phyloP scores from a whole-genome alignment of 176 grass and related monocot genomes.

The Zoysia pacifica region DNA sequence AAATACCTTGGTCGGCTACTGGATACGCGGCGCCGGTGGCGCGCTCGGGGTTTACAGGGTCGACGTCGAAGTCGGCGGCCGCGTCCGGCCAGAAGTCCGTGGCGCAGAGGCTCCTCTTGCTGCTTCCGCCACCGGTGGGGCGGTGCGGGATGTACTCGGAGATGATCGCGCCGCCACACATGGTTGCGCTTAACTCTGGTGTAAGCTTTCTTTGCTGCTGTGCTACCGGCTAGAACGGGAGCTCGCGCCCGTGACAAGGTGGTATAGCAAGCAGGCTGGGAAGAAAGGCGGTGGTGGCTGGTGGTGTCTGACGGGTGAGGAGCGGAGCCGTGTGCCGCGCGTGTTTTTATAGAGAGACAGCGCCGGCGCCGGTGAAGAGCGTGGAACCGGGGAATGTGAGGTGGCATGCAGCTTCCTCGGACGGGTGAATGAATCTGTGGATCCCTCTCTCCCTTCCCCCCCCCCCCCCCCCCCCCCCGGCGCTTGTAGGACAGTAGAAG shows the following conservation, averaged over 20 bases:
- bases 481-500: too few species aligned
- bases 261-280: too few species aligned
- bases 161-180: constrained; percentile 57
- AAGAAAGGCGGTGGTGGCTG: neutral
- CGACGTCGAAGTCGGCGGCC: neutral
- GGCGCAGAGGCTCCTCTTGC: constrained; percentile 40
- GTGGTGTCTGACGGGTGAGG: neutral
- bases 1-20: constrained; percentile 1
- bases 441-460: neutral
- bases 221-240: neutral
- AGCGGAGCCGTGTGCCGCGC: constrained; percentile 24
- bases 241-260: too few species aligned
- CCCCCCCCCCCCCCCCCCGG: too few species aligned
- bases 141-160: constrained; percentile 48
- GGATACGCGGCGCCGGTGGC: neutral
- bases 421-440: neutral
- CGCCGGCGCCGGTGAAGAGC: neutral
- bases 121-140: neutral
- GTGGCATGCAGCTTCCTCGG: constrained; percentile 32
- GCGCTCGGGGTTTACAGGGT: neutral
- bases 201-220: neutral
- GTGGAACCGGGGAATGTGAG: neutral
- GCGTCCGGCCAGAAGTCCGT: constrained; percentile 40
- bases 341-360: constrained; percentile 35
- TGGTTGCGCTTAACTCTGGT: neutral